phyloP scores from a whole-genome alignment of 306 rosid genomes.

The Trifolium pratense region DNA sequence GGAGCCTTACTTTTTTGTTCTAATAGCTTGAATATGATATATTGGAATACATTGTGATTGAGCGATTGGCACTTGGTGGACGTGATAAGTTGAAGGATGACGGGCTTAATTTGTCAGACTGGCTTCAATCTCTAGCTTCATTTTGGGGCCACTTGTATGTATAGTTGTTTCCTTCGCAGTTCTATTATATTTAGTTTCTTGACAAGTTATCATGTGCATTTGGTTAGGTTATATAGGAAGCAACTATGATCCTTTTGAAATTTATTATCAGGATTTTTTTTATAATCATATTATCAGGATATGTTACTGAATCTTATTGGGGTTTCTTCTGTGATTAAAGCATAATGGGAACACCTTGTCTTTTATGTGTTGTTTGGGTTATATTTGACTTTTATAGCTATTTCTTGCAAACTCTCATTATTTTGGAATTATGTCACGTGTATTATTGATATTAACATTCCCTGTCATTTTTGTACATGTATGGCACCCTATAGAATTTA shows the following conservation, averaged over 20 bases:
- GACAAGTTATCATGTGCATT: slow-evolving; percentile 18
- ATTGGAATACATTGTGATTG: slow-evolving; percentile 96
- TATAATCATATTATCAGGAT: not conserved
- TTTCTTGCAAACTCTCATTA: slow-evolving; percentile 25
- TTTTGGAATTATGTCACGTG: slow-evolving; percentile 11
- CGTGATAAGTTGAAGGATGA: slow-evolving; percentile 96
- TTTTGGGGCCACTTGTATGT: slow-evolving; percentile 99
- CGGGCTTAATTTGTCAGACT: slow-evolving; percentile 96
- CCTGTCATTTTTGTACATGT: slow-evolving; percentile 43
- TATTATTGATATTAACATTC: slow-evolving; percentile 39
- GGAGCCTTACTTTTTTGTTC: slow-evolving; percentile 33
- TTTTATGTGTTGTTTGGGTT: slow-evolving; percentile 24
- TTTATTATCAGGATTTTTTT: not conserved
- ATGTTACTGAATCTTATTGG: slow-evolving; percentile 25
- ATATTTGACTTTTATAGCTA: slow-evolving; percentile 15
- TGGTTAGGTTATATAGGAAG: slow-evolving; percentile 33
- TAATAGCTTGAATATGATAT: slow-evolving; percentile 94
- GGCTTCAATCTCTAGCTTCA: slow-evolving; percentile 99
- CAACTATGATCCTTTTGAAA: slow-evolving; percentile 25
- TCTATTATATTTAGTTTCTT: slow-evolving; percentile 19
- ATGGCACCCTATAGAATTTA: slow-evolving; percentile 52
- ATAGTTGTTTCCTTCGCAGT: slow-evolving; percentile 40
- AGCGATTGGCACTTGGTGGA: slow-evolving; percentile 91
- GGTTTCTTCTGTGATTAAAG: slow-evolving; percentile 26
- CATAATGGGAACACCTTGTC: slow-evolving; percentile 16